Base-by-base conservation (phyloP, 2,329 filamentous ascomycete genomes). In the Fusarium sp. region DNA sequence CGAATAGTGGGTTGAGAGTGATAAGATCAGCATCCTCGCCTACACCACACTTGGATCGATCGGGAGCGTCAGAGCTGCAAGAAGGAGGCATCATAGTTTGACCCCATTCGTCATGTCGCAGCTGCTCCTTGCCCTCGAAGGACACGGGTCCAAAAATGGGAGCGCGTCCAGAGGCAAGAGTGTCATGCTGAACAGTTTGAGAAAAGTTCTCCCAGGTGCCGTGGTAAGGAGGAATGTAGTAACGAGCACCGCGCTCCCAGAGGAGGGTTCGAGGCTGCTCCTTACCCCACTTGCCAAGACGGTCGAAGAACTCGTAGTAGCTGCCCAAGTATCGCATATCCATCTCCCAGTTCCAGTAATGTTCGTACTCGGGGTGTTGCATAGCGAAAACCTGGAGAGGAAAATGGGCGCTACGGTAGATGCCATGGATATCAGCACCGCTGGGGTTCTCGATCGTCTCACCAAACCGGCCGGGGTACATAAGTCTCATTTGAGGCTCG, bases 401-500 rank as follows among this genome's bases (percentile, higher is more conserved):
- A 74, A 90, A 82, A 72, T 90, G 87, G 3, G 86, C 83, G 35
- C 85, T 87, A 48, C 91, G 86, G 78, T 92, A 92, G 49, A 92
- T 89, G 4, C 91, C 89, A 48, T 91, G 89, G 27, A 92, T 83
- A 52, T 87, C 85, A 15, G 81, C 83, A 67, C 85, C 79, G 57
- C 82, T 83, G 8, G 85, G 85, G 73, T 87, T 87, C 55, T 85
- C 82, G 72, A 90, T 88, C 2, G 89, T 87, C 44, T 90, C 87
- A 70, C 91, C 89, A n/a, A 94, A 90, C 40, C 88, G 86, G 3
- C 87, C 87, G 62, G 85, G 78, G 74, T 96, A 97, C 77, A 93
- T 89, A 56, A 94, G 84, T 57, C 85, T 84, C 92, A 97, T 95
- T 78, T 95, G 92, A 52, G 88, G 85, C 77, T 96, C 92, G 4